These are phyloP conservation scores for Combretum micranthum DNA, from an alignment of 345 rosid genomes.

Conservation along the genomic window DNA sequence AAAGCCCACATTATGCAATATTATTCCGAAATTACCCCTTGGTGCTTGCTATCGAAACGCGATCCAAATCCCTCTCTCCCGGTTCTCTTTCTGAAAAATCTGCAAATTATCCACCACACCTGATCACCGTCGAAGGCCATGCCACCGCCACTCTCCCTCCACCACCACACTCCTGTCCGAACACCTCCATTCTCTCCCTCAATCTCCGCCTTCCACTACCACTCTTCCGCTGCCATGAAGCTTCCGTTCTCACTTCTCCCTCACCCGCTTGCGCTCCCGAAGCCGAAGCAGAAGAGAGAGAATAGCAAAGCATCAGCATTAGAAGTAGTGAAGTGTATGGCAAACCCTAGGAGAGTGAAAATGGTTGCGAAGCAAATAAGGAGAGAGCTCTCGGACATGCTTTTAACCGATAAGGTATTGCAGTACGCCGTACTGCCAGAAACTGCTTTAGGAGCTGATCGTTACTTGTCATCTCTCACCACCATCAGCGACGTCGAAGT, in stretches of 20 bases:
- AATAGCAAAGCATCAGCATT: not conserved
- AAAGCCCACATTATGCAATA: too few relatives aligned
- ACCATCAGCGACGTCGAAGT: slow-evolving; percentile 83
- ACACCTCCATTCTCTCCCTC: too few relatives aligned
- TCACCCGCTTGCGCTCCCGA: slow-evolving; percentile 14
- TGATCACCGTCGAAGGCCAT: too few relatives aligned
- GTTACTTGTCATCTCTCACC: slow-evolving; percentile 77
- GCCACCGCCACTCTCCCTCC: too few relatives aligned
- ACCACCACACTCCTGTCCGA: too few relatives aligned
- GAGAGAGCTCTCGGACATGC: slow-evolving; percentile 91
- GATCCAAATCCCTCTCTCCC: too few relatives aligned
- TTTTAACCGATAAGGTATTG: slow-evolving; percentile 71
- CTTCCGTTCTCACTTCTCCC: slow-evolving; percentile 8
- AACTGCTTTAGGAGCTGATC: slow-evolving; percentile 81
- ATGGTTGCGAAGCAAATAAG: slow-evolving; percentile 87
- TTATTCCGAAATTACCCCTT: too few relatives aligned
- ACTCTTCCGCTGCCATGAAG: too few relatives aligned
- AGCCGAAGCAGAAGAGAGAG: not conserved
- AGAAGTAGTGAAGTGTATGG: slow-evolving; percentile 61
- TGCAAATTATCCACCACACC: too few relatives aligned
- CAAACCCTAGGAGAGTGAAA: slow-evolving; percentile 79
- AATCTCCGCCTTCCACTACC: too few relatives aligned
- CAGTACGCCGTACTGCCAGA: slow-evolving; percentile 83
- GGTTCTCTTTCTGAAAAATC: too few relatives aligned
- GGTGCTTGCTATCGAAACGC: too few relatives aligned